Base-by-base conservation (phyloP, 2,329 filamentous ascomycete species). In the Penicillium sp. region DNA sequence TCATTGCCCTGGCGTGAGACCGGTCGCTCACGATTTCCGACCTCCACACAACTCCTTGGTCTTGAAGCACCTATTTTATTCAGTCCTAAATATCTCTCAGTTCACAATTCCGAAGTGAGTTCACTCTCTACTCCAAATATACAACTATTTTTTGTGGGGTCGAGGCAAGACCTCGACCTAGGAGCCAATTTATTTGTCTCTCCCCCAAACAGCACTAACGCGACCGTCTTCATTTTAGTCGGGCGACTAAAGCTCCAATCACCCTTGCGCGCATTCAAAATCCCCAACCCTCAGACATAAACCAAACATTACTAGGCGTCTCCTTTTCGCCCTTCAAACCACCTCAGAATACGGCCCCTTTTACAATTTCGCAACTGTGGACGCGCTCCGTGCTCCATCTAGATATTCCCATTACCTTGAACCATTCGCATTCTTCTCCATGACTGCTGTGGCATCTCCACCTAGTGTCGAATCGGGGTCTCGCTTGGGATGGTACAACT, bases 391-490 rank as follows among this genome's bases (percentile, higher is more conserved):
- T 53, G 48, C 43, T 48, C 53, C 13, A 25, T 50, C 39, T 50
- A 57, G 54, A 55, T 49, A 59, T 55, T 45, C 51, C 51, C 49
- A 56, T 56, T 45, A 41, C 59, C 52, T 59, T 52, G 45, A 36
- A 52, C 59, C 50, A 47, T 47, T 47, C 48, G 60, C 47, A 65
- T 66, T 66, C 58, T 72, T 72, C 73, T 74, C 72, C 73, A 87
- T 87, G 85, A 88, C 85, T 80, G 85, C 86, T 70, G 86, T 88
- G 71, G 85, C 84, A 72, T 83, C 84, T 76, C 84, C 84, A 63
- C 81, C 84, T 68, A 84, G 82, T 73, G 84, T 87, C 70, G 83
- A 86, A 78, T 83, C 82, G 70, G 80, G 82, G 70, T 78, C 82
- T 70, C 81, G 79, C 73, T 78, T 83, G 77, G 82, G 82, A 84